A percentile compares a stretch with the other conserved stretches of the same genome.
These are phyloP conservation scores for Trametes gibbosa DNA, from an alignment of 768 basidiomycete species.

Conservation along the genomic window DNA sequence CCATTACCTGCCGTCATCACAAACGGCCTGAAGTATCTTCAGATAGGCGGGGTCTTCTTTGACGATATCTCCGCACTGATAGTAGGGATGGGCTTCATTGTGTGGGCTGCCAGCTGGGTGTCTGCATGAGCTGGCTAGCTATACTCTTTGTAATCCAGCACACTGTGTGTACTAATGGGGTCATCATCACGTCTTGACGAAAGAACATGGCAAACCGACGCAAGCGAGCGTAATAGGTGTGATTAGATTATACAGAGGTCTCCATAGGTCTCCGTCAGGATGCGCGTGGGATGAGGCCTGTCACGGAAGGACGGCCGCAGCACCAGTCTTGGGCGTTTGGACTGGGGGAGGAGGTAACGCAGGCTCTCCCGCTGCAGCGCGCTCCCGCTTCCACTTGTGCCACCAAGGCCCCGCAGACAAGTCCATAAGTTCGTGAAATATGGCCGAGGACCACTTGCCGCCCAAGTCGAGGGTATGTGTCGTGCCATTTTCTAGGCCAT, in stretches of 20 bases:
- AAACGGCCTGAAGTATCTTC: slow-evolving; percentile 63
- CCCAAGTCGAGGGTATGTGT: slow-evolving; percentile 49
- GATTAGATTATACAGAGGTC: slow-evolving; percentile 7
- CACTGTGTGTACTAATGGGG: slow-evolving; percentile 14
- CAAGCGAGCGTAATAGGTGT: background rate
- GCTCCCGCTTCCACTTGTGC: slow-evolving; percentile 52
- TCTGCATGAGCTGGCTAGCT: slow-evolving; percentile 17
- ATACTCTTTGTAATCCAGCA: slow-evolving; percentile 9
- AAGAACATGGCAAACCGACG: no score
- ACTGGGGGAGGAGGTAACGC: slow-evolving; percentile 13
- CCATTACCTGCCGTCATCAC: slow-evolving; percentile 61
- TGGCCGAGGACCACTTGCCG: slow-evolving; percentile 67
- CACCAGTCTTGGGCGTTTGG: slow-evolving; percentile 34
- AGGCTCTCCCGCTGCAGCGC: slow-evolving; percentile 45
- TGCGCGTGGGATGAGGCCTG: background rate
- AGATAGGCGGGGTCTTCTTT: slow-evolving; percentile 62
- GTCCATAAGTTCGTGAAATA: slow-evolving; percentile 71
- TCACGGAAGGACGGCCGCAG: slow-evolving; percentile 39
- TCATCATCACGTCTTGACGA: background rate
- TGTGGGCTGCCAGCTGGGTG: slow-evolving; percentile 29
- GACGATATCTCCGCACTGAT: slow-evolving; percentile 71
- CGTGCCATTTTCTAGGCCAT: slow-evolving; percentile 50
- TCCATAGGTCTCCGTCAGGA: background rate
- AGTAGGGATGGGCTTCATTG: slow-evolving; percentile 63
- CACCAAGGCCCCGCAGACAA: slow-evolving; percentile 58